Percentiles rank a stretch among this genome's conserved stretches.
Conservation (phyloP, 345 rosid genomes). For the Eucalyptus lansdowneana region DNA sequence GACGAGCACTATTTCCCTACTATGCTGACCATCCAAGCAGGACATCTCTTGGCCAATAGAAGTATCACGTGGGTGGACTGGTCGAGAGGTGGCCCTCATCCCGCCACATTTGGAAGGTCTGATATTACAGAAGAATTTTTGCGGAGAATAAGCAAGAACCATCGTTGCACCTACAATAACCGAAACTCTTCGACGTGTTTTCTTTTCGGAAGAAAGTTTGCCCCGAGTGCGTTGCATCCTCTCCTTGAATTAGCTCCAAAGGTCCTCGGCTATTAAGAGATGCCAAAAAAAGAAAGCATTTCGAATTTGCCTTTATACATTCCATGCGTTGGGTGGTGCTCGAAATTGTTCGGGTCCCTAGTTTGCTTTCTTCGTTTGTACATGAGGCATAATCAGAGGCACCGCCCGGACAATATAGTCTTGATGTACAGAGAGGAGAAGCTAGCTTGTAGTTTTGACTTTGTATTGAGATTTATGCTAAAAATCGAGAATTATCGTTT, state of each 20-base stretch:
- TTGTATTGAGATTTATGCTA: background rate
- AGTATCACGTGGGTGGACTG: slow-evolving; percentile 94
- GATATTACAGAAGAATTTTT: slow-evolving; percentile 68
- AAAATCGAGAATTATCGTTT: background rate
- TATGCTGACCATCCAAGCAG: slow-evolving; percentile 68
- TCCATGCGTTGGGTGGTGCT: background rate
- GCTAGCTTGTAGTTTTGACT: background rate
- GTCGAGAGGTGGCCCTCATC: slow-evolving; percentile 96
- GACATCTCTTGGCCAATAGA: slow-evolving; percentile 59
- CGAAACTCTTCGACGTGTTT: slow-evolving; percentile 9
- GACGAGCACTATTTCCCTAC: slow-evolving; percentile 97
- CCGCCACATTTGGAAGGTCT: slow-evolving; percentile 69
- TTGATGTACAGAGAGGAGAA: background rate
- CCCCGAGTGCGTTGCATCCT: background rate
- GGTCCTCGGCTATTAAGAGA: slow-evolving; percentile 25
- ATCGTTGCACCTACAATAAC: slow-evolving; percentile 49
- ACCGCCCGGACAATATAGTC: background rate
- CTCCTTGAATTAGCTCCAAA: background rate
- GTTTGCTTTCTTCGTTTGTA: background rate
- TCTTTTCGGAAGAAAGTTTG: background rate
- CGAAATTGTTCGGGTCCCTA: background rate
- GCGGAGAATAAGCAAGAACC: slow-evolving; percentile 19
- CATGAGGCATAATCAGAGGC: background rate
- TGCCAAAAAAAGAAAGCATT: background rate
- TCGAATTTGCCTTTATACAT: background rate